These are phyloP conservation scores for Pyricularia pennisetigena DNA, from an alignment of 2,329 filamentous ascomycete species.

Conservation along the genomic window DNA sequence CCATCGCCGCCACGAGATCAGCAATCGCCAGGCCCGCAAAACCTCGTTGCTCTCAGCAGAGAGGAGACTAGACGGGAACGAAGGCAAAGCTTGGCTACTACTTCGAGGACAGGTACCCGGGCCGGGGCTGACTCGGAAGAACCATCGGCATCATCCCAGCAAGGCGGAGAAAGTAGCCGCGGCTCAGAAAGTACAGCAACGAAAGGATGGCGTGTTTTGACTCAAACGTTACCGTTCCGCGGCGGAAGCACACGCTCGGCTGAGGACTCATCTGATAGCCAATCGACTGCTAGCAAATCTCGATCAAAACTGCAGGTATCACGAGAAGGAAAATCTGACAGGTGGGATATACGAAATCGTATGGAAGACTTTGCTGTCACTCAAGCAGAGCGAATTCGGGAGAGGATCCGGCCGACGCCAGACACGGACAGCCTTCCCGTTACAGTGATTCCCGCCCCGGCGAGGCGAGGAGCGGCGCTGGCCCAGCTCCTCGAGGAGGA, in stretches of 20 bases:
- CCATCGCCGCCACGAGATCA: neutral
- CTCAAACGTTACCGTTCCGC: conserved; percentile 21
- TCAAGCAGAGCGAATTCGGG: conserved; percentile 50
- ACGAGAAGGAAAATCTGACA: conserved; percentile 11
- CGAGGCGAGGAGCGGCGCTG: conserved; percentile 44
- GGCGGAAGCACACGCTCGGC: neutral
- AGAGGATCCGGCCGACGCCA: conserved; percentile 42
- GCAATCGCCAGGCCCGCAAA: neutral
- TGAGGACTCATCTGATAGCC: neutral
- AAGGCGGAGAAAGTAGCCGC: neutral
- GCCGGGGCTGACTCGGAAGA: neutral
- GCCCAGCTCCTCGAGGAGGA: conserved; percentile 49
- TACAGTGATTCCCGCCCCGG: conserved; percentile 51
- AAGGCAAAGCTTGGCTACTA: neutral
- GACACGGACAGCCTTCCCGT: conserved; percentile 47
- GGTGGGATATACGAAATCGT: conserved; percentile 47
- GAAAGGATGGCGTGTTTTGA: conserved; percentile 19
- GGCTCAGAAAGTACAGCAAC: conserved; percentile 6
- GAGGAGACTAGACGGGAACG: neutral
- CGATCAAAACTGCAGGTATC: conserved; percentile 4
- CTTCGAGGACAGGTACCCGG: neutral
- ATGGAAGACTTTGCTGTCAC: conserved; percentile 52
- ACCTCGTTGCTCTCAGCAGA: neutral
- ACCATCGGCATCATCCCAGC: neutral
- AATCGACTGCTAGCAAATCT: conserved; percentile 7